Base-by-base conservation (phyloP, 2,329 filamentous ascomycete species). In the Helotiales sp. region DNA sequence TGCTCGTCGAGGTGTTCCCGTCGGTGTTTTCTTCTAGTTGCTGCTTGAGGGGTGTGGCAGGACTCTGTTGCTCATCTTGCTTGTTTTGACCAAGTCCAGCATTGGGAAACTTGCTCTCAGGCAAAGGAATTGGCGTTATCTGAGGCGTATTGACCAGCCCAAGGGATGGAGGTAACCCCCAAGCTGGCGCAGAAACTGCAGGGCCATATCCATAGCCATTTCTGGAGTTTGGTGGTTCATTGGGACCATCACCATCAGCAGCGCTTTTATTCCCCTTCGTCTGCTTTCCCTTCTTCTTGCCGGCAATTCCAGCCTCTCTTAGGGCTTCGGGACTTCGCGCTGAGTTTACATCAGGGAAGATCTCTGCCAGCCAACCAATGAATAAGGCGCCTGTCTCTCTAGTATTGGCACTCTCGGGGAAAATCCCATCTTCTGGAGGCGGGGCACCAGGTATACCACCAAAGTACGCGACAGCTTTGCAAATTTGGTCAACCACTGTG, bases 381-480 rank as follows among this genome's bases (percentile, higher is more conserved):
- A 87, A 83, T 10, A 83, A 72, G 19, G 78, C 77, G 1, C 84
- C 85, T 1, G 79, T 73, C 2, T 84, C 84, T 66, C 86, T 85
- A 12, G 76, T 76, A 47, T 78, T 75, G 9, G 76, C 78, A 63
- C 84, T 87, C 25, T 76, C 73, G 1, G 84, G 84, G 52, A 86
- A 87, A 2, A 71, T 72, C 15, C 74, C 77, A 61, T 80, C 75
- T 27, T 76, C 70, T 0, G 78, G 76, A n/a, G 80, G 77, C 7
- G 80, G 79, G 4, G 78, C 79, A 27, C 79, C 80, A 34, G 83
- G 81, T 46, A 82, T 77, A 25, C 84, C 83, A 7, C 85, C 84
- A 70, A 87, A 87, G 63, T 84, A 86, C n/a, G 81, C 78, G 54
- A 87, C 68, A 1, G 82, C 84, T 63, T 81, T 86, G 67, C 82